Base-by-base conservation (phyloP, 108 stramenopile species). In the Seminavis robusta region DNA sequence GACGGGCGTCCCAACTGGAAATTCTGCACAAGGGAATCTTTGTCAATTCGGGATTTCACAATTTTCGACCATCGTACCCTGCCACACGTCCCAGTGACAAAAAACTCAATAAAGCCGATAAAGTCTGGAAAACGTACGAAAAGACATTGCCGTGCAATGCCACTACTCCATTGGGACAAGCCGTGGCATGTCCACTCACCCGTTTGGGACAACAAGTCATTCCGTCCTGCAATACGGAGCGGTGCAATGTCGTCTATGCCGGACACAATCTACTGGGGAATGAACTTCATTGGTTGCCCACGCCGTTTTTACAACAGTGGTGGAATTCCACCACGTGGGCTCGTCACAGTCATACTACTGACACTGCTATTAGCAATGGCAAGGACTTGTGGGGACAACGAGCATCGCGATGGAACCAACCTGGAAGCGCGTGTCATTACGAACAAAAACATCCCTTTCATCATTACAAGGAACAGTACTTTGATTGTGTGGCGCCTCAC, bases 231-330 rank as follows among this genome's bases (percentile, higher is more conserved):
- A 45, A 46, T 27, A 25, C 2, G n/a, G n/a, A n/a, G n/a, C n/a
- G 23, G 29, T 28, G 9, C 8, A 33, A 36, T 38, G 71, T 41
- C 47, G 71, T 77, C 29, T 73, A 73, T 36, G 52, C 43, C 7
- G 59, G 62, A 17, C 71, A 77, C 40, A 73, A 69, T 29, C 29
- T 43, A 27, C 16, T 73, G 17, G 76, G 76, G 9, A 44, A 11
- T 11, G 76, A 77, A 52, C 31, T 77, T 41, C 66, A 73, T 56
- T 77, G 76, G 76, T 44, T 77, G 24, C 71, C 76, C 10, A 37
- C 56, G 11, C 21, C 25, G 41, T 61, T 55, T 30, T 27, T 77
- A 15, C 33, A 51, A 38, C 32, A 56, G 26, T 69, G 63, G 59
- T 77, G 71, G 76, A 30, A 38, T 25, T n/a, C n/a, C n/a, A 23